A percentile compares a stretch with the other conserved stretches of the same genome.
These are phyloP conservation scores for Penicillium thymicola DNA, from an alignment of 2,329 filamentous ascomycete genomes.

Conservation along the genomic window DNA sequence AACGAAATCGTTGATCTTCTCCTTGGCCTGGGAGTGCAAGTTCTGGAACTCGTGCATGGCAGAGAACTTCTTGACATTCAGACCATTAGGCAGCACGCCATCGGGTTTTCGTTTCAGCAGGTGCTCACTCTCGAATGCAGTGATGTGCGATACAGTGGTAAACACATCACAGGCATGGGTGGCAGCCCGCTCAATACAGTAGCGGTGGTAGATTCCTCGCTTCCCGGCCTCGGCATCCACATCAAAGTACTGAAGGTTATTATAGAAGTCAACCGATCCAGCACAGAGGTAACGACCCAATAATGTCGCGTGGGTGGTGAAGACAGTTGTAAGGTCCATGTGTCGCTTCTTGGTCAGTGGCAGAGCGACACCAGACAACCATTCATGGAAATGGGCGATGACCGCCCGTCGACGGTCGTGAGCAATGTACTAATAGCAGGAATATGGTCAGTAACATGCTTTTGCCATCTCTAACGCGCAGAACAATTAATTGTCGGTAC, in stretches of 20 bases:
- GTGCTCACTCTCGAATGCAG: conserved; percentile 96
- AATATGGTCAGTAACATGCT: conserved; percentile 5
- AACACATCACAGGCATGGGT: conserved; percentile 94
- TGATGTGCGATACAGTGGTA: conserved; percentile 98
- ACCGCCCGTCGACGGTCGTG: conserved; percentile 90
- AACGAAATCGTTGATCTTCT: conserved; percentile 97
- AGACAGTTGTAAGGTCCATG: conserved; percentile 96
- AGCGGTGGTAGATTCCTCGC: conserved; percentile 96
- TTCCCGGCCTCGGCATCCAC: conserved; percentile 96
- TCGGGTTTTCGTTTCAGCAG: conserved; percentile 96
- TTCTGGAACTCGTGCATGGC: conserved; percentile 99
- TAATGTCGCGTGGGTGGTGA: conserved; percentile 95
- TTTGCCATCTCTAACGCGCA: background rate
- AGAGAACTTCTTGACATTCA: conserved; percentile 98
- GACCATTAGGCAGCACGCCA: conserved; percentile 89
- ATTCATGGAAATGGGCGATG: conserved; percentile 98
- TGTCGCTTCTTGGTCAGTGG: conserved; percentile 89
- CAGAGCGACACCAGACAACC: conserved; percentile 90
- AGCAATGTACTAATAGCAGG: conserved; percentile 69
- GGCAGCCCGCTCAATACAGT: conserved; percentile 94
- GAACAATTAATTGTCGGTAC: conserved; percentile 24
- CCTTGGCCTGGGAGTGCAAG: conserved; percentile 90
- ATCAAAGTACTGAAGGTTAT: conserved; percentile 95
- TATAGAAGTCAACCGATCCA: conserved; percentile 98
- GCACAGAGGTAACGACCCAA: conserved; percentile 95